Conservation (phyloP, 208 protist genomes). For the Naegleria gruberi region DNA sequence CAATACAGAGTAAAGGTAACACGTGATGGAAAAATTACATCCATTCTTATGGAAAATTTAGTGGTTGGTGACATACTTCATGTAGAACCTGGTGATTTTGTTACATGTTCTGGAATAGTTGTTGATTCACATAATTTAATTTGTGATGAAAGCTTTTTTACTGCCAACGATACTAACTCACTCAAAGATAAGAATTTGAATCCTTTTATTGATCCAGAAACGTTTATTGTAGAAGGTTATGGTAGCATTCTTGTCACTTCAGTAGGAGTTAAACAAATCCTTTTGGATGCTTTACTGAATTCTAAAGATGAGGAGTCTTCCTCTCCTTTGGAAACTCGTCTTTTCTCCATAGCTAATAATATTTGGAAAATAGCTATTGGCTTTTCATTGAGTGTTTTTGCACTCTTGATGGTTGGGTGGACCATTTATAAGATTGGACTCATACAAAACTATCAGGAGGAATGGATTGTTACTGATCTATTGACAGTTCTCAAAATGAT, state of each 20-base stretch:
- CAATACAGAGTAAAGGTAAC: neutral
- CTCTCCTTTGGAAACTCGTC: neutral
- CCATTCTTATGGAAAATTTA: neutral
- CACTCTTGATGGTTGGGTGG: neutral
- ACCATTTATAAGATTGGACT: neutral
- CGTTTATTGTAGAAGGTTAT: neutral
- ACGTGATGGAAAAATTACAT: neutral
- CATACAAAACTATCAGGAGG: neutral
- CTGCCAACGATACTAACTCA: neutral
- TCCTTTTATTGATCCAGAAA: neutral
- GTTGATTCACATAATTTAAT: neutral
- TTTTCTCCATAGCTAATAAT: neutral
- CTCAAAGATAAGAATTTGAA: neutral
- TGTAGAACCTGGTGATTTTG: neutral
- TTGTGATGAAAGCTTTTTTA: neutral
- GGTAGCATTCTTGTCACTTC: neutral
- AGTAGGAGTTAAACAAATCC: neutral
- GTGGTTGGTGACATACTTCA: neutral
- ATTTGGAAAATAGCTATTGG: neutral
- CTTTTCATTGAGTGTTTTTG: neutral
- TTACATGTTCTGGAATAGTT: neutral
- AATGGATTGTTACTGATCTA: neutral
- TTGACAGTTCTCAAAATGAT: neutral
- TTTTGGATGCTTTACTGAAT: neutral
- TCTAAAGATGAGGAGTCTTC: neutral